Percentiles rank a stretch among this genome's conserved stretches.
Conservation (phyloP, 2,329 filamentous ascomycete species). For the Venturia pyrina region DNA sequence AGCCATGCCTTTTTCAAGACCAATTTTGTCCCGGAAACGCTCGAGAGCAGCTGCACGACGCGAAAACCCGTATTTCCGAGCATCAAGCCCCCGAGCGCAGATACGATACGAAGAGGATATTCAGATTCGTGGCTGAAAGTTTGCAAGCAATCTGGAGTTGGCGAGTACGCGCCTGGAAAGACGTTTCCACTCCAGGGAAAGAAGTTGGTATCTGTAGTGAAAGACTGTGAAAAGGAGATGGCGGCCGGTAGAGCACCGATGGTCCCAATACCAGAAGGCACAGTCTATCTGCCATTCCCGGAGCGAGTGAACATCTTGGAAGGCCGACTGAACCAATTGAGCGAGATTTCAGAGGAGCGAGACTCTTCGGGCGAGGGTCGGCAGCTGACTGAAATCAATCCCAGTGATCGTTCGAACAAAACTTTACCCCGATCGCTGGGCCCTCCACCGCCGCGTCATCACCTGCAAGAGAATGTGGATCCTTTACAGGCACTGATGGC, state of each 20-base stretch:
- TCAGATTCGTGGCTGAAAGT: slow-evolving; percentile 41
- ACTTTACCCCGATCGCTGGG: not conserved
- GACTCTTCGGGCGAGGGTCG: slow-evolving; percentile 28
- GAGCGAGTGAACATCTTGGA: slow-evolving; percentile 27
- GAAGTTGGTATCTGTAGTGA: slow-evolving; percentile 38
- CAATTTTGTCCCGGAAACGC: slow-evolving; percentile 57
- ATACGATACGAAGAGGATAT: slow-evolving; percentile 36
- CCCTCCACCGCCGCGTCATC: slow-evolving; percentile 17
- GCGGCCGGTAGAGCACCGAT: slow-evolving; percentile 36
- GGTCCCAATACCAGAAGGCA: slow-evolving; percentile 38
- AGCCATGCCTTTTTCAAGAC: slow-evolving; percentile 70
- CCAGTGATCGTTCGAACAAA: slow-evolving; percentile 28
- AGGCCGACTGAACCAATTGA: slow-evolving; percentile 16
- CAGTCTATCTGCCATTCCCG: slow-evolving; percentile 38
- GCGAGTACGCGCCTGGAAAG: slow-evolving; percentile 36
- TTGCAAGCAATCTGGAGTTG: slow-evolving; percentile 42
- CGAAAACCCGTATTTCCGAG: slow-evolving; percentile 38
- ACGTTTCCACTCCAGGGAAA: slow-evolving; percentile 37
- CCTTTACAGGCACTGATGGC: slow-evolving; percentile 16
- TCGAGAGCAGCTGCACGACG: slow-evolving; percentile 35
- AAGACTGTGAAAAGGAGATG: slow-evolving; percentile 40
- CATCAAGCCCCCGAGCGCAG: slow-evolving; percentile 31
- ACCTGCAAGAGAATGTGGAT: slow-evolving; percentile 28
- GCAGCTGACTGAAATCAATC: slow-evolving; percentile 34
- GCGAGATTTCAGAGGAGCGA: slow-evolving; percentile 31